Base-by-base conservation (phyloP, 2,329 filamentous ascomycete genomes). In the Fusarium keratoplasticum region DNA sequence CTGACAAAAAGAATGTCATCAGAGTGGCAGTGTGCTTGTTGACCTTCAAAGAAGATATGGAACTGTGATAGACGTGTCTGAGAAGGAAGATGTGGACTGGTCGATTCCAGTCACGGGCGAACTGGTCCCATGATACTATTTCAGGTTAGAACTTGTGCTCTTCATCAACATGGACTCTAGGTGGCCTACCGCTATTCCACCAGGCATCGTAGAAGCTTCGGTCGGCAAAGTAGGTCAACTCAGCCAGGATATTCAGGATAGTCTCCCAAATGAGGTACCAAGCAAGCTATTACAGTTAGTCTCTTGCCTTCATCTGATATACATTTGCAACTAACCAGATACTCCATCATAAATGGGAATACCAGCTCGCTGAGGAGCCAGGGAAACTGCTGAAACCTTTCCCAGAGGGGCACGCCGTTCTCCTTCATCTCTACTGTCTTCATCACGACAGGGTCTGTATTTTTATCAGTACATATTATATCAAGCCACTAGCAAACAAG, bases 221-320 rank as follows among this genome's bases (percentile, higher is more conserved):
- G 80, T 95, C 94, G 6, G 93, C 93, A 80, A 95, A 96, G 71
- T 87, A 86, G 0, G 93, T 95, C 64, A 95, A 80, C 81, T 96
- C 94, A 5, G 93, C 94, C 25, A 95, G 85, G 16, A 94, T 89
- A 80, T 95, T 95, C 69, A 95, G 85, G 38, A 92, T 89, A 4
- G 89, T 90, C 81, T 93, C 91, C 94, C 94, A 96, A 73, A 95
- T 95, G 31, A 96, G 88, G 80, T 95, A 95, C 92, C 93, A 96
- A 0, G 90, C 88, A 66, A 94, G 87, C 83, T 86, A 60, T 22
- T 36, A 14, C 36, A 6, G 29, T 76, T 31, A 76, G 40, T 35
- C n/a, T 31, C n/a, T 52, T n/a, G 14, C 8, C 10, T 20, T n/a
- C 5, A 11, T 40, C 33, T 31, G 16, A 31, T n/a, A 11, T 4